These are phyloP conservation scores for Acacia crassicarpa DNA, from an alignment of 306 rosid genomes.

Conservation along the genomic window DNA sequence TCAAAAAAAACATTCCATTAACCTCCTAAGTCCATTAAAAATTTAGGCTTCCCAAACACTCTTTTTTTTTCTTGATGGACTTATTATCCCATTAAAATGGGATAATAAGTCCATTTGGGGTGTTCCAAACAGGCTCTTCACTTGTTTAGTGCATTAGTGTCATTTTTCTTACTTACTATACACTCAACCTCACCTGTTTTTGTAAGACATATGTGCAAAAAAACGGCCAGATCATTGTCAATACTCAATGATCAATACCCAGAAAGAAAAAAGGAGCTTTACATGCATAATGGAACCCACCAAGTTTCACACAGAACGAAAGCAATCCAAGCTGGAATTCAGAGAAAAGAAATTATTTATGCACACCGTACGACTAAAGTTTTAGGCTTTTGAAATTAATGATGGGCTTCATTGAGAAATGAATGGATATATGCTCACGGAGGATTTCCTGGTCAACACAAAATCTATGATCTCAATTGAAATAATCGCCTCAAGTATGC, in stretches of 20 bases:
- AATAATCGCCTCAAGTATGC: slow-evolving; percentile 21
- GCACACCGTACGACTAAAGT: not conserved
- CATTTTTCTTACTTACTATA: too few species aligned
- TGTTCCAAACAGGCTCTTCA: too few species aligned
- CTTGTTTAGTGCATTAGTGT: not conserved
- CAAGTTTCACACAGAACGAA: slow-evolving; percentile 17
- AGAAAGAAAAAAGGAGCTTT: not conserved
- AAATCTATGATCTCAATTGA: slow-evolving; percentile 29
- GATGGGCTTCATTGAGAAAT: slow-evolving; percentile 28
- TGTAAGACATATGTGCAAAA: not conserved
- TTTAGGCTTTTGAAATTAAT: slow-evolving; percentile 37
- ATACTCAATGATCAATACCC: not conserved
- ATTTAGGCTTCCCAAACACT: too few species aligned
- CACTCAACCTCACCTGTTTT: not conserved
- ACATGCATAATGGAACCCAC: not conserved
- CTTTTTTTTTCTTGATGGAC: too few species aligned
- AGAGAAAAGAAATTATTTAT: slow-evolving; percentile 9
- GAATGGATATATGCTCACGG: slow-evolving; percentile 18
- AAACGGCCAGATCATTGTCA: not conserved
- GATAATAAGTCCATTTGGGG: too few species aligned
- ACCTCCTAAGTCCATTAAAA: too few species aligned
- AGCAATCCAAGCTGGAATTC: slow-evolving; percentile 36
- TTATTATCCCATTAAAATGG: too few species aligned
- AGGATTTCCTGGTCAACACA: slow-evolving; percentile 41
- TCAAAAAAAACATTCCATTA: too few species aligned